Percentiles rank a stretch among this genome's conserved stretches.
Evolutionary conservation across 345 rosid species (phyloP).

Genomic region (Bretschneidera sinensis): DNA sequence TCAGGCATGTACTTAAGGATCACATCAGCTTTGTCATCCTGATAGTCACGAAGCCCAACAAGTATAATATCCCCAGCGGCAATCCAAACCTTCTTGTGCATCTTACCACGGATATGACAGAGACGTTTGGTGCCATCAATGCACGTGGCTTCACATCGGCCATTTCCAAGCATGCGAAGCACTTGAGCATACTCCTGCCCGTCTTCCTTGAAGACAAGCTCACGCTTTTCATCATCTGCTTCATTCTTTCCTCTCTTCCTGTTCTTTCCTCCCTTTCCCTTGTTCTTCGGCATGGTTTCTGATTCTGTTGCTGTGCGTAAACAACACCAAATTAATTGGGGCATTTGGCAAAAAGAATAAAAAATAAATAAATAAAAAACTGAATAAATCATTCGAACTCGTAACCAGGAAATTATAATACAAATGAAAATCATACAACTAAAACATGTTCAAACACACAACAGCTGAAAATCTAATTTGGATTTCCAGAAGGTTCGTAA

Average conservation of each 20-base stretch:
- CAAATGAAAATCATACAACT: too few species aligned
- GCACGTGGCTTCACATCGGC: slow-evolving; percentile 67
- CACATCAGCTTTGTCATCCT: slow-evolving; percentile 83
- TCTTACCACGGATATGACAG: slow-evolving; percentile 78
- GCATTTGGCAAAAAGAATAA: not conserved
- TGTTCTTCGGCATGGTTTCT: slow-evolving; percentile 68
- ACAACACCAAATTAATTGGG: too few species aligned
- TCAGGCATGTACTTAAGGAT: slow-evolving; percentile 82
- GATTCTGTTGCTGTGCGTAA: not conserved
- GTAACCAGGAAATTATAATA: too few species aligned
- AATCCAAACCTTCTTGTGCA: slow-evolving; percentile 89
- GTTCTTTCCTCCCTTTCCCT: slow-evolving; percentile 90
- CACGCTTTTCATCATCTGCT: slow-evolving; percentile 72
- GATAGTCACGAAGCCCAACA: slow-evolving; percentile 71
- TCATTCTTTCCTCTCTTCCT: slow-evolving; percentile 86
- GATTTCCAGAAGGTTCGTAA: too few species aligned
- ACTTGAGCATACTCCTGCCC: slow-evolving; percentile 77
- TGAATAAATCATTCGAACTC: too few species aligned
- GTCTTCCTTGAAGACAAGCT: slow-evolving; percentile 73
- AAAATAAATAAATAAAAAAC: too few species aligned
- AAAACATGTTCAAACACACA: too few species aligned
- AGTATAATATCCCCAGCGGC: slow-evolving; percentile 79
- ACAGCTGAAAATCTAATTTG: too few species aligned
- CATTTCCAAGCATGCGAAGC: slow-evolving; percentile 70
- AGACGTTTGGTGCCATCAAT: slow-evolving; percentile 61